Percentiles rank a stretch among this genome's conserved stretches.
Conservation (phyloP, 208 protist genomes). For the Acanthamoeba polyphaga region DNA sequence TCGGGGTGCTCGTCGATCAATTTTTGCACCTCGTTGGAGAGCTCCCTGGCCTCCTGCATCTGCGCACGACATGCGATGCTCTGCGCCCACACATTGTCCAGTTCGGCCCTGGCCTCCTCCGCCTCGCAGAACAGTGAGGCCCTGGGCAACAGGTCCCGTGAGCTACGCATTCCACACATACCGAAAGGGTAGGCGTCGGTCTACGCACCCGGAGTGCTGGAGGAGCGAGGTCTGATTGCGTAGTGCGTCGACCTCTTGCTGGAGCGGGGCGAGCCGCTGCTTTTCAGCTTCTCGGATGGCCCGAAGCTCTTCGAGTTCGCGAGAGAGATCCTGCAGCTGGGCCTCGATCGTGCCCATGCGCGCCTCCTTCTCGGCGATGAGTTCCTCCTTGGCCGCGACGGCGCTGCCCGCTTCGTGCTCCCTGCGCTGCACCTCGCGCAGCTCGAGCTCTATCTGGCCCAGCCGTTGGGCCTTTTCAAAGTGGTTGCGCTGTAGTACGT, state of each 20-base stretch:
- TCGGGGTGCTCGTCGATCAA: neutral
- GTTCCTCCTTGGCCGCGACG: no score
- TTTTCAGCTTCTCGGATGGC: neutral
- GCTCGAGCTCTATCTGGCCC: neutral
- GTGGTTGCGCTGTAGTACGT: neutral
- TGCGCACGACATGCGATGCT: neutral
- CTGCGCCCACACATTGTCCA: neutral
- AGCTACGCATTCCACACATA: neutral
- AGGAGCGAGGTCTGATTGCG: neutral
- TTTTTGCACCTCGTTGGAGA: neutral
- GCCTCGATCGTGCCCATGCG: neutral
- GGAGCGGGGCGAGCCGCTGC: neutral
- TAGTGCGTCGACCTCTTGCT: neutral
- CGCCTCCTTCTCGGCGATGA: neutral
- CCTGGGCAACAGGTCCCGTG: neutral
- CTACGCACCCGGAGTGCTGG: constrained; percentile 1
- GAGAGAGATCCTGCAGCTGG: neutral
- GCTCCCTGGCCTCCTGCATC: neutral
- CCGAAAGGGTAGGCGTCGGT: neutral
- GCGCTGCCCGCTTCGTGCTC: neutral
- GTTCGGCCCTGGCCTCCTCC: neutral
- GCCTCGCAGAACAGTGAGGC: neutral
- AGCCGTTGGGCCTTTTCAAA: neutral
- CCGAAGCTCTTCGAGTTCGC: neutral
- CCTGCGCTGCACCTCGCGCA: neutral